Conservation (phyloP, 495 filamentous ascomycete species). For the Parachaetomium inaequale region DNA sequence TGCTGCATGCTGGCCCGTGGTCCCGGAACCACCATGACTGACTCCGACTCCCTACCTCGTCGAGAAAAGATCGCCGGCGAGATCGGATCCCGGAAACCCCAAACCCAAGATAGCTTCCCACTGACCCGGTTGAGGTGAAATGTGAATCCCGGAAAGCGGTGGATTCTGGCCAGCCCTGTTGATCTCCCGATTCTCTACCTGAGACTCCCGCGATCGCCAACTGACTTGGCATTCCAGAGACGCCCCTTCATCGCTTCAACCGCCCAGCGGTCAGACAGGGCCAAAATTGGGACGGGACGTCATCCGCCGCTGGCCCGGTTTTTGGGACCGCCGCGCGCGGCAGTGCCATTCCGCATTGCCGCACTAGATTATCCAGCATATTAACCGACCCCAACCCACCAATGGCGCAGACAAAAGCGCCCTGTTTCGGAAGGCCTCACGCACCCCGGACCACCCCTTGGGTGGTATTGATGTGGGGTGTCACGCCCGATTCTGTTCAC, state of each 20-base stretch:
- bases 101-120: constrained; percentile 1
- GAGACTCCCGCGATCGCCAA: background rate
- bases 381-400: constrained; percentile 20
- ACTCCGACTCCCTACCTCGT: background rate
- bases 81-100: background rate
- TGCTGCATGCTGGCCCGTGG: background rate
- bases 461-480: constrained; percentile 22
- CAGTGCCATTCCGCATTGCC: constrained; percentile 24
- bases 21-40: background rate
- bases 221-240: background rate
- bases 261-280: background rate
- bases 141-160: background rate
- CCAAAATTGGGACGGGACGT: constrained; percentile 18
- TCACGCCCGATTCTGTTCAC: constrained; percentile 19
- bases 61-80: background rate
- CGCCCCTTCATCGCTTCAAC: background rate
- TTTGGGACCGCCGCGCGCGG: constrained; percentile 20
- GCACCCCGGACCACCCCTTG: constrained; percentile 19
- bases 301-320: constrained; percentile 24
- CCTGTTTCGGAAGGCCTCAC: constrained; percentile 19
- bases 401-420: constrained; percentile 12
- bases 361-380: constrained; percentile 21
- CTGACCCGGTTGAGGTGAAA: background rate
- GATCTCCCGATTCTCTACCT: background rate
- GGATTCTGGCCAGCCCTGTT: background rate